Percentiles rank a stretch among this genome's conserved stretches.
Evolutionary conservation across 495 filamentous ascomycete species (phyloP).

Genomic region (Neurospora discreta): DNA sequence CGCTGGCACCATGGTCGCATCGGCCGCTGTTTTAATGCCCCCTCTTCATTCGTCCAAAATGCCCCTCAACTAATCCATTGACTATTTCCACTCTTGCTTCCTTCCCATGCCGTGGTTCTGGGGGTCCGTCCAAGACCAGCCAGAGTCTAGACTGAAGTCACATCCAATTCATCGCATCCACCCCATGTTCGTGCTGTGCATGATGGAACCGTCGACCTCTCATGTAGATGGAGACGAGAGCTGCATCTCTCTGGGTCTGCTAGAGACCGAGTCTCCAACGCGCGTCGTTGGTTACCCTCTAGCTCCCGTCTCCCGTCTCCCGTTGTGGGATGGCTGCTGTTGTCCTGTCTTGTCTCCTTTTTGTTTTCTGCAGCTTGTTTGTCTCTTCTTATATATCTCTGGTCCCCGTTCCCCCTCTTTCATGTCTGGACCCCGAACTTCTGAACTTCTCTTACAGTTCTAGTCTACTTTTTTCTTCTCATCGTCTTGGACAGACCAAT

Average conservation of each 20-base stretch:
- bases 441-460: not conserved
- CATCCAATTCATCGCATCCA: not conserved
- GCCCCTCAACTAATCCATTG: not conserved
- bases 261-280: not conserved
- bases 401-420: not conserved
- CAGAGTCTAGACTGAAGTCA: not conserved
- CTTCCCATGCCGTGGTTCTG: not conserved
- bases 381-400: slow-evolving; percentile 1
- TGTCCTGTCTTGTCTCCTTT: slow-evolving; percentile 9
- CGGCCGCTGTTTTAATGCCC: not conserved
- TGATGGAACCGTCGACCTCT: not conserved
- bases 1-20: not conserved
- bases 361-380: not conserved
- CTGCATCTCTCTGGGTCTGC: not conserved
- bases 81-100: not conserved
- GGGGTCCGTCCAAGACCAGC: not conserved
- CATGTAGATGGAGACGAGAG: not conserved
- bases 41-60: not conserved
- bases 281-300: not conserved
- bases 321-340: slow-evolving; percentile 3
- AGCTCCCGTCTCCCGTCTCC: not conserved
- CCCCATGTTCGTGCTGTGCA: not conserved
- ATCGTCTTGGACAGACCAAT: slow-evolving; percentile 24
- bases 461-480: not conserved
- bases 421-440: not conserved